Conservation (phyloP, 2,329 filamentous ascomycete genomes). For the Eurotiales sp. region DNA sequence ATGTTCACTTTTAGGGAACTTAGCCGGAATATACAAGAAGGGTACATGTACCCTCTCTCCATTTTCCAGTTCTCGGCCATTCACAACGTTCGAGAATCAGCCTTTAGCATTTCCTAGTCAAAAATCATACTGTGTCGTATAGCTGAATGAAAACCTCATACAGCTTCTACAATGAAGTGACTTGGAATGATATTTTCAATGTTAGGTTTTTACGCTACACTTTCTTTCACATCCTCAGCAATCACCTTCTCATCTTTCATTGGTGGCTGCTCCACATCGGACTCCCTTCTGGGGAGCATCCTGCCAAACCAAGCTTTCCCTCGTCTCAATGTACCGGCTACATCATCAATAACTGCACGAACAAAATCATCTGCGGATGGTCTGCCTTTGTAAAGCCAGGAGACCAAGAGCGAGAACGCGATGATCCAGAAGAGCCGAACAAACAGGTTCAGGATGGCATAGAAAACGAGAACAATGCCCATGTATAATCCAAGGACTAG, state of each 20-base stretch:
- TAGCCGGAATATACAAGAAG: slow-evolving; percentile 11
- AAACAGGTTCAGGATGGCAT: background rate
- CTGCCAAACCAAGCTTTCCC: background rate
- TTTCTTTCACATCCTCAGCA: background rate
- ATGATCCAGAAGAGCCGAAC: background rate
- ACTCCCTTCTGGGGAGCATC: background rate
- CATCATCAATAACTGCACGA: background rate
- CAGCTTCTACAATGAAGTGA: too few species aligned
- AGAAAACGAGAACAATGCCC: background rate
- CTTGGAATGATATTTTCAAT: too few species aligned
- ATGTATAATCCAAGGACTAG: background rate
- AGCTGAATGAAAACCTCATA: too few species aligned
- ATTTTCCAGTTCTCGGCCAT: too few species aligned
- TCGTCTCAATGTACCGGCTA: background rate
- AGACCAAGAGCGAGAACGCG: background rate
- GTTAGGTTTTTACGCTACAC: background rate
- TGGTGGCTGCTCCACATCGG: slow-evolving; percentile 7
- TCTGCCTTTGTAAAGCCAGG: slow-evolving; percentile 9
- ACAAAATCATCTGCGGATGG: slow-evolving; percentile 4
- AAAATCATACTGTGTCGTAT: too few species aligned
- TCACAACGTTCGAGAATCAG: too few species aligned
- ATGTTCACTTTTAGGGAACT: background rate
- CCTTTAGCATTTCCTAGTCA: too few species aligned
- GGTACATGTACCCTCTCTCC: background rate
- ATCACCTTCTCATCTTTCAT: background rate